Base-by-base conservation (phyloP, 192 early-diverging fungal species). In the Linnemannia schmuckeri region DNA sequence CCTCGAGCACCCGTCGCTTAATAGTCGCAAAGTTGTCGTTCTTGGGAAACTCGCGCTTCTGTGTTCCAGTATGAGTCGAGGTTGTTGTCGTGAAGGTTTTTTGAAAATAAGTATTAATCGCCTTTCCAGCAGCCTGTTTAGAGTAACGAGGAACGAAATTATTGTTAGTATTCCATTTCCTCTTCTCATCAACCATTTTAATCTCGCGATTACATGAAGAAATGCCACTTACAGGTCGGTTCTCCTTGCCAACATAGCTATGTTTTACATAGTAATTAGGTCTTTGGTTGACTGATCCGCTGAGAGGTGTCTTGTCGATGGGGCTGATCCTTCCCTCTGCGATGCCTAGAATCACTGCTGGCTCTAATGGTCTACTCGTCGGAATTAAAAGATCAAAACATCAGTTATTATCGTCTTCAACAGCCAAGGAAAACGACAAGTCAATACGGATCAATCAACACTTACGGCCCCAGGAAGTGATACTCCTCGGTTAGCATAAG, bases 291-390 rank as follows among this genome's bases (percentile, higher is more conserved):
- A 57, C 12, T 2, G 54, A 27, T 35, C 22, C 37, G 5, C 10
- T 84, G 7, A 94, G 89, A 0, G 93, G 90, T 75, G 76, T 22
- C 40, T 93, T 90, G 5, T 91, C 87, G 22, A 94, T 84, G 20
- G 96, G 96, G 75, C 96, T 88, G 20, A 96, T n/a, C 7, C 89
- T 73, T 33, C 92, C 94, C 35, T 81, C 78, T 1, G 95, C 95
- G 77, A 97, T 91, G 4, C 85, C 91, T 49, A 89, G 79, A 0
- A 93, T 91, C 0, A 95, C 70, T 8, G 77, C 66, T 0, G 90
- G 79, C 4, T 93, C 89, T 30, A 96, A 75, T 24, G 85, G 33
- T 24, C 93, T 94, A 75, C 0, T 42, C 30, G 27, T 33, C 1
- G 3, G 27, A 72, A 33, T n/a, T 15, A 55, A 63, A 66, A 54